Evolutionary conservation across 495 filamentous ascomycete genomes (phyloP).

Genomic region (Parmelia sp.): DNA sequence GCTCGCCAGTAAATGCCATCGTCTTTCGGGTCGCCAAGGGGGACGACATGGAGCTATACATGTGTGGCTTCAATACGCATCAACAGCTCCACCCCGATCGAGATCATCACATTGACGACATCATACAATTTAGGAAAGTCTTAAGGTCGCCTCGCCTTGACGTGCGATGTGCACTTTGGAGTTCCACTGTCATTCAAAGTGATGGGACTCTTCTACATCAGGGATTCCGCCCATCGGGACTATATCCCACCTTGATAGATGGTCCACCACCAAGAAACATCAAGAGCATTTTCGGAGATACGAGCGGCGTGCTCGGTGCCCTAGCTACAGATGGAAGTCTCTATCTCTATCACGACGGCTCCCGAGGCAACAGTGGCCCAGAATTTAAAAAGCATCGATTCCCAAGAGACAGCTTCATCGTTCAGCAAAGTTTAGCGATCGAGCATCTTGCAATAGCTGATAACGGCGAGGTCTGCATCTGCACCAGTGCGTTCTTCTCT

Average conservation of each 20-base stretch:
- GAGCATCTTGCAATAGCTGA: slow-evolving; percentile 23
- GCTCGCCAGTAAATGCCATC: neutral
- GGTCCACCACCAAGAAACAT: slow-evolving; percentile 15
- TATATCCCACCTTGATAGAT: slow-evolving; percentile 4
- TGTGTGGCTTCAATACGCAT: slow-evolving; percentile 26
- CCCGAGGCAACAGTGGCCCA: neutral
- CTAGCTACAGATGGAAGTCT: slow-evolving; percentile 17
- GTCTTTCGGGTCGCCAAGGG: neutral
- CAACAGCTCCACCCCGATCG: slow-evolving; percentile 14
- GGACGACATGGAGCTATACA: slow-evolving; percentile 18
- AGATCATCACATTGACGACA: slow-evolving; percentile 4
- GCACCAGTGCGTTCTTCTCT: slow-evolving; percentile 5
- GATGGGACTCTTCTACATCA: slow-evolving; percentile 14
- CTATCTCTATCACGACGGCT: slow-evolving; percentile 3
- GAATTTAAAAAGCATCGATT: slow-evolving; percentile 12
- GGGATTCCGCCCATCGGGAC: slow-evolving; percentile 13
- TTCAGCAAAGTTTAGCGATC: slow-evolving; percentile 8
- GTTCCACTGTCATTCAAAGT: slow-evolving; percentile 18
- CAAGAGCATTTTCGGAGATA: slow-evolving; percentile 22
- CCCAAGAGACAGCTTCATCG: slow-evolving; percentile 10
- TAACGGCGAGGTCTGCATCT: slow-evolving; percentile 23
- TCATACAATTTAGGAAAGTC: neutral
- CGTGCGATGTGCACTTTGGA: slow-evolving; percentile 21
- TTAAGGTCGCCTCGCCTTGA: slow-evolving; percentile 3
- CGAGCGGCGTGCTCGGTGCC: slow-evolving; percentile 23